Base-by-base conservation (phyloP, 805 yeast genomes). In the Starmerella bombi region DNA sequence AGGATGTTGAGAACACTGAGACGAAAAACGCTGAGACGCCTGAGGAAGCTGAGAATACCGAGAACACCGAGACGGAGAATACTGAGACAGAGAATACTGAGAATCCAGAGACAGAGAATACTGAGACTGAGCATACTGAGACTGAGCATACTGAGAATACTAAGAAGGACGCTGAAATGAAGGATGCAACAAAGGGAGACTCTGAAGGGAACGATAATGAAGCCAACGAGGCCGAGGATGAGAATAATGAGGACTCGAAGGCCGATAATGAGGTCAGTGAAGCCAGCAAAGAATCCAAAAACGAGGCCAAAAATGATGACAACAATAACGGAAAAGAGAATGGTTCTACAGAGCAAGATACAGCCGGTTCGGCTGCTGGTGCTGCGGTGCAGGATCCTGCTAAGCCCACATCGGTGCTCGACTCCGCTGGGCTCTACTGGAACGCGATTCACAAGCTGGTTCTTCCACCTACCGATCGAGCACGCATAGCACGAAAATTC, bases 51-150 rank as follows among this genome's bases (percentile, higher is more conserved):
- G 38, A 27, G 8, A 49, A 40, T 7, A 27, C 28, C 3, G 38
- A 37, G 23, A 50, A 43, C 12, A 30, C 42, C 7, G 47, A 44
- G 31, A 44, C 35, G 7, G 51, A 44, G 12, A 41, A 37, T 5
- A 38, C 25, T n/a, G 34, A 37, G 15, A 49, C 43, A 14, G 28
- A 35, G 32, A 8, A 6, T 4, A 8, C 7, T 6, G 46, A 48
- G 32, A 54, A 50, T 12, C 23, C 4, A 38, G 46, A 42, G 33
- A 29, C 45, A 32, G 34, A 37, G 27, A 27, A 37, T 22, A 35
- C 34, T 23, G 42, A 32, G 37, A 20, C 8, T 4, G 25, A 29
- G 9, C 6, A 16, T 4, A 22, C 22, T 21, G 23, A 25, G 16
- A 6, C 15, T 14, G 33, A 15, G 19, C 5, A 12, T 8, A 32